Percentiles rank a stretch among this genome's conserved stretches.
Conservation (phyloP, 306 rosid genomes). For the Lagenaria siceraria region DNA sequence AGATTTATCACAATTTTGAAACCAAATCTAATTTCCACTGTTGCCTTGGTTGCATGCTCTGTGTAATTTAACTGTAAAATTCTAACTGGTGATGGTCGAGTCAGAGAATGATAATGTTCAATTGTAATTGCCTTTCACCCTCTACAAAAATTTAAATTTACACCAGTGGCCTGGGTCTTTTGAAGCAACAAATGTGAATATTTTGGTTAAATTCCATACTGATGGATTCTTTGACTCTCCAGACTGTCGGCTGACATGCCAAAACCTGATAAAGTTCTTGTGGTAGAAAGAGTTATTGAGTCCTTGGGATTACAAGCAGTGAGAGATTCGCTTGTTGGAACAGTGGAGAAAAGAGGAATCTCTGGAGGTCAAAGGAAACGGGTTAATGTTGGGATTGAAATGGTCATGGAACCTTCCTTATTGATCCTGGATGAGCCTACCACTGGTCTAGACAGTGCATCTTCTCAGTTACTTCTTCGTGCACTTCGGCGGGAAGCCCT, state of each 20-base stretch:
- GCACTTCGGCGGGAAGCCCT: conserved; percentile 72
- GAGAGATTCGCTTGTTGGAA: conserved; percentile 76
- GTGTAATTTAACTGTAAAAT: neutral
- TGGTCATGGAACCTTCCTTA: conserved; percentile 87
- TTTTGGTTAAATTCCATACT: conserved; percentile 13
- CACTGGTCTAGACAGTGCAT: conserved; percentile 72
- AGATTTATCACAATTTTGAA: neutral
- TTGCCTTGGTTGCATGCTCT: neutral
- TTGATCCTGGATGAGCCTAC: conserved; percentile 78
- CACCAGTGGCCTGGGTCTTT: neutral
- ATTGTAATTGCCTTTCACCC: neutral
- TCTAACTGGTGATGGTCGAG: neutral
- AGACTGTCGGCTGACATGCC: conserved; percentile 68
- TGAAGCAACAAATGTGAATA: neutral
- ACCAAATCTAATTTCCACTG: neutral
- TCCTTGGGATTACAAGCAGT: conserved; percentile 66
- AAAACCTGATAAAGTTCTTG: conserved; percentile 73
- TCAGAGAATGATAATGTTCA: neutral
- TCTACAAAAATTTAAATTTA: neutral
- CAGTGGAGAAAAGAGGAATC: conserved; percentile 66
- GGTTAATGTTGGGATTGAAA: conserved; percentile 76
- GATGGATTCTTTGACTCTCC: conserved; percentile 15
- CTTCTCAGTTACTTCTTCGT: conserved; percentile 59
- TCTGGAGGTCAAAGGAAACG: conserved; percentile 78
- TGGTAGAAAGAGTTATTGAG: conserved; percentile 77